Evolutionary conservation across 2,329 filamentous ascomycete genomes (phyloP), one percentile per base, ranked within the genome.

Genomic region (Proliferodiscus dingleyae): DNA sequence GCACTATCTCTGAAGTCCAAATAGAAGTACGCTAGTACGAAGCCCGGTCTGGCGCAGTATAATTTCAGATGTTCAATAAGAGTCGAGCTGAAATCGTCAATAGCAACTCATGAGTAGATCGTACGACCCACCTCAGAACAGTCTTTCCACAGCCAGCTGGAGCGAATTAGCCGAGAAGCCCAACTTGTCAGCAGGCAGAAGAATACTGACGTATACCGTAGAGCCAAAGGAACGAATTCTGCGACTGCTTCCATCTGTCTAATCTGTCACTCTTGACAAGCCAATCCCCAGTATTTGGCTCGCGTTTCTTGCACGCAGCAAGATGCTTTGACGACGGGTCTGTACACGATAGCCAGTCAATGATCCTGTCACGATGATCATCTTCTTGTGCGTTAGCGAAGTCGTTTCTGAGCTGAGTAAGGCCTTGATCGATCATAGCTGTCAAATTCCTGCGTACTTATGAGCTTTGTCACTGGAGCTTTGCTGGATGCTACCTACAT

Each of bases 121-220:
- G 15, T 22, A 22, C 8, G 2, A 61, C 18, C 26, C 21, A 66
- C 29, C 57, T 63, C 5, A 70, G 43, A 2, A 71, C 56, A 0
- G 66, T 70, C 49, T 71, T 71, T 9, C 69, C 68, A 39, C 67
- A 71, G 29, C 68, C 68, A 15, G 65, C 60, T 38, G 65, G 64
- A 33, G 13, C 5, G 15, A 15, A 18, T 34, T 13, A 34, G 11
- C 18, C n/a, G 16, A 9, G n/a, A 18, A 22, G 18, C 19, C 7
- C 15, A 26, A n/a, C n/a, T n/a, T n/a, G n/a, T n/a, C n/a, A n/a
- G n/a, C n/a, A n/a, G n/a, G n/a, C n/a, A n/a, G n/a, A n/a, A n/a
- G n/a, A n/a, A n/a, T n/a, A n/a, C n/a, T n/a, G n/a, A n/a, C 48
- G 60, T 18, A 67, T 68, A 1, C 68, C 65, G 50, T 66, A 42